Base-by-base conservation (phyloP, 2,329 filamentous ascomycete species). In the Chalara sp. region DNA sequence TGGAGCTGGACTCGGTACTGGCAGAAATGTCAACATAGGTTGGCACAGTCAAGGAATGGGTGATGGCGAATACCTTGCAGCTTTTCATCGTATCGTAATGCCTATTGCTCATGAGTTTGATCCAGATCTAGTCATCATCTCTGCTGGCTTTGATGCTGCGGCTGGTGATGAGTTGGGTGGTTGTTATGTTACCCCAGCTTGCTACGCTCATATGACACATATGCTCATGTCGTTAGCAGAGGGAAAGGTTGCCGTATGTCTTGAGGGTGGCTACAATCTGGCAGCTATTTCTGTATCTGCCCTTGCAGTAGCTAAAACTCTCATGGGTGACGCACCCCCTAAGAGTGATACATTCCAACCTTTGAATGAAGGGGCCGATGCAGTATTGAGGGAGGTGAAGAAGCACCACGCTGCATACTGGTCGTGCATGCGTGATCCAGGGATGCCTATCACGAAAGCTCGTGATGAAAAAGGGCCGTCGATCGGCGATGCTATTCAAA, bases 151-250 rank as follows among this genome's bases (percentile, higher is more conserved):
- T 61, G 93, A 99, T 67, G 93, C 93, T 12, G 93, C 93, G 0
- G 88, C 87, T 57, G 93, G 93, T 10, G 93, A 99, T 67, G 85
- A 93, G 63, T 78, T 99, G 1, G 93, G 93, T 47, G 89, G 87
- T 32, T 99, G 93, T 66, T 92, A 89, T 63, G 93, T 99, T 5
- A 86, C 90, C 1, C 93, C 93, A 0, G 72, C 83, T 5, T 95
- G 93, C 65, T 99, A 97, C 65, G 89, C 91, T 11, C 92, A 99
- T 65, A 97, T 99, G 93, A 97, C 93, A 12, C 90, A 96, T 65
- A 96, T 97, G 92, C 80, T 99, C 45, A 97, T 96, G 91, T 90
- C 89, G 2, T 76, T 99, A 21, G 92, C 93, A 1, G 78, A 84
- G 43, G 93, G 93, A 31, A 96, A 91, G 64, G 78, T 99, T 11